A percentile compares a stretch with the other conserved stretches of the same genome.
Evolutionary conservation across 805 yeast genomes (phyloP).

Genomic region (Saccharomycopsis oosterbeekiorum): DNA sequence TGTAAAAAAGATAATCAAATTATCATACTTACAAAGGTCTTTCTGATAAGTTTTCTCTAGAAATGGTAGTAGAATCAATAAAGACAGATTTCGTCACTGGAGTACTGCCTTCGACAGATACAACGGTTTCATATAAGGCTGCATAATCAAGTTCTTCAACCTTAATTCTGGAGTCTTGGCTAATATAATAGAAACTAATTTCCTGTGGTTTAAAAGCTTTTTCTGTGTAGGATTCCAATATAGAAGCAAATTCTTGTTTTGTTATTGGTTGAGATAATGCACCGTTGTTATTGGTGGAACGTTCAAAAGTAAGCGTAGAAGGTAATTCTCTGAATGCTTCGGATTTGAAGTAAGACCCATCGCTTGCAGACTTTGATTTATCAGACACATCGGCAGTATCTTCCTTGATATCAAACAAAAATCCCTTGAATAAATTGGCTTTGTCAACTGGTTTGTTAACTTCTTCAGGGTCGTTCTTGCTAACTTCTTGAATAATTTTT

Average conservation of each 20-base stretch:
- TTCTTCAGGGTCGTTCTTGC: background rate
- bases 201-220: slow-evolving; percentile 2
- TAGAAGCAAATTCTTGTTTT: slow-evolving; percentile 2
- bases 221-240: slow-evolving; percentile 7
- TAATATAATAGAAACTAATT: background rate
- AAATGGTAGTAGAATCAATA: background rate
- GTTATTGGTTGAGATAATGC: slow-evolving; percentile 6
- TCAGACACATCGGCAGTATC: background rate
- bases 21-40: background rate
- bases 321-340: slow-evolving; percentile 10
- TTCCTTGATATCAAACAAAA: slow-evolving; percentile 2
- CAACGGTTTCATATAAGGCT: slow-evolving; percentile 4
- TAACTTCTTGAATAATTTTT: background rate
- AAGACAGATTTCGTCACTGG: background rate
- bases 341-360: slow-evolving; percentile 4
- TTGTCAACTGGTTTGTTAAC: background rate
- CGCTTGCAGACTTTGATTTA: background rate
- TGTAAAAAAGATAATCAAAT: background rate
- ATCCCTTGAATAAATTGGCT: slow-evolving; percentile 1
- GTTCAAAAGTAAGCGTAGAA: background rate
- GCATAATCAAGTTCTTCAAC: slow-evolving; percentile 8
- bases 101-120: background rate
- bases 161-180: background rate
- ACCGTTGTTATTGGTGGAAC: slow-evolving; percentile 2
- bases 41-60: background rate